A percentile compares a stretch with the other conserved stretches of the same genome.
Evolutionary conservation across 140 eudicot genomes (phyloP).

Genomic region (Bidens hawaiensis): DNA sequence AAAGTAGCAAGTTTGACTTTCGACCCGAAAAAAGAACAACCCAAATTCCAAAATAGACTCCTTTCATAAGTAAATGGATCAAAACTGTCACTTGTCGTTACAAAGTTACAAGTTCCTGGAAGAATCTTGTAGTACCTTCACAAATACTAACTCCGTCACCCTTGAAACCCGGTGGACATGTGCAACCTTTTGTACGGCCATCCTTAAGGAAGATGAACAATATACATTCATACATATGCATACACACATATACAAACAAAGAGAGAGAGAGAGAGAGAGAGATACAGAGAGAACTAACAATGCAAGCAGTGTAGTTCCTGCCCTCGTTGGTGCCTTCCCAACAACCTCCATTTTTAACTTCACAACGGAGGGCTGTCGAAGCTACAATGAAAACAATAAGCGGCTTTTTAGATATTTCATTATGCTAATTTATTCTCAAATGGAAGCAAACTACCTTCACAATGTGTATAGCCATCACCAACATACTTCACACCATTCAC

Average conservation of each 20-base stretch:
- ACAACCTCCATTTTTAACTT: conserved; percentile 83
- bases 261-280: neutral
- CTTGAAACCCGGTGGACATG: conserved; percentile 82
- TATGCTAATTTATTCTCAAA: neutral
- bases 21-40: neutral
- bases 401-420: neutral
- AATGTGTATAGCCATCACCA: conserved; percentile 78
- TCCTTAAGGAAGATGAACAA: conserved; percentile 34
- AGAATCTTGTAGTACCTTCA: conserved; percentile 49
- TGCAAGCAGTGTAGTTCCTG: conserved; percentile 66
- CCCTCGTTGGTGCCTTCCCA: conserved; percentile 56
- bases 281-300: conserved; percentile 41
- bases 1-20: neutral
- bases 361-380: conserved; percentile 54
- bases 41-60: neutral
- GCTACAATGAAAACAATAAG: conserved; percentile 33
- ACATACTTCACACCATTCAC: conserved; percentile 61
- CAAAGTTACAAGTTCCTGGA: neutral
- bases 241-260: neutral
- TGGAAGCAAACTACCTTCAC: conserved; percentile 53
- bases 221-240: neutral
- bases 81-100: neutral
- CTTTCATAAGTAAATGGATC: neutral
- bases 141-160: conserved; percentile 75
- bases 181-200: conserved; percentile 63